Evolutionary conservation across 2,329 filamentous ascomycete genomes (phyloP), one percentile per base, ranked within the genome.

Genomic region (Verticillium tricorpus): DNA sequence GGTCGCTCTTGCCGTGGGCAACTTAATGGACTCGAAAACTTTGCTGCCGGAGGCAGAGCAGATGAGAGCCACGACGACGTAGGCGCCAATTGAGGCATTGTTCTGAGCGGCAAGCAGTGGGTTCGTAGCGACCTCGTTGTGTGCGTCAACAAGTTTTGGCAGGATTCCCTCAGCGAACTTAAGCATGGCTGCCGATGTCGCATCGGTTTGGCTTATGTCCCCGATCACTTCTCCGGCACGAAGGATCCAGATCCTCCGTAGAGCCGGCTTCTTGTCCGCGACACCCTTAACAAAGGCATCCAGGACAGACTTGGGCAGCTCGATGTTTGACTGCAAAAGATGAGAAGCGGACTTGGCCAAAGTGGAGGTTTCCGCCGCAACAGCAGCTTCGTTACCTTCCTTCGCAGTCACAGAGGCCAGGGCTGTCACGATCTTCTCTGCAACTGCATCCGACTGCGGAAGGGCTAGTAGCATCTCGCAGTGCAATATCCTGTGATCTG

Each of bases 301-400:
- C 1, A 87, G 73, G 2, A 89, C 82, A 5, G 86, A 73, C 67
- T 90, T 90, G 12, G 90, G 86, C 17, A 93, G 71, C 39, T 87
- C 81, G 1, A 81, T 74, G 28, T 80, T 84, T 32, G 85, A 80
- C n/a, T 82, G 75, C 17, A 97, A 72, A 40, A 90, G 80, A 69
- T 84, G 85, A 12, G 78, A 77, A 37, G 89, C 77, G 68, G 91
- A 89, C 63, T 84, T 84, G 60, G 86, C 83, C 61, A 98, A 81
- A 5, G 91, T 85, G 37, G 82, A 82, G 7, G 93, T 87, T 73
- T 97, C 92, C 11, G 91, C 88, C 52, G 85, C 82, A 31, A 97
- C 79, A 52, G 93, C 93, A 39, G 83, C 78, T 74, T 99, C 95
- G 69, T 96, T 98, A 8, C 93, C 88, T 76, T 99, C 95, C 71